These are phyloP conservation scores for Microbotryomycetes sp. DNA, from an alignment of 1,284 basidiomycete species.

Conservation along the genomic window DNA sequence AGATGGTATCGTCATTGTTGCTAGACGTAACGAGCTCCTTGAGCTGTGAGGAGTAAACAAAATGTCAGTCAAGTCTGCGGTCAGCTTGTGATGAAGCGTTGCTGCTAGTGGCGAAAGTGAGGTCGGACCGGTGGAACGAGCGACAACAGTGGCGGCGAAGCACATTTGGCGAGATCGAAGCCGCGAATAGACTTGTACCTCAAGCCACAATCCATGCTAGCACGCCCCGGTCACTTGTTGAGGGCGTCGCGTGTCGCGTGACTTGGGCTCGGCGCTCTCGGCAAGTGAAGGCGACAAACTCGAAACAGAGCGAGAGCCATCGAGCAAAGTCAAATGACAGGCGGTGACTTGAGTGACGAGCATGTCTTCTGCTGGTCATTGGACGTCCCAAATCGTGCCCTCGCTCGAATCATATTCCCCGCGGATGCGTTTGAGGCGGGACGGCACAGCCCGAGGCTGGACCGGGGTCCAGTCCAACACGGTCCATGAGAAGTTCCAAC, in stretches of 20 bases:
- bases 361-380: conserved; percentile 61
- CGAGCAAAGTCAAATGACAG: conserved; percentile 26
- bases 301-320: neutral
- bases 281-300: neutral
- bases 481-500: too few relatives aligned
- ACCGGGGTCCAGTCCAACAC: too few relatives aligned
- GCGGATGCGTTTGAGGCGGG: too few relatives aligned
- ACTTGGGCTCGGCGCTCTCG: conserved; percentile 52
- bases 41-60: too few relatives aligned
- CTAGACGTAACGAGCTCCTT: too few relatives aligned
- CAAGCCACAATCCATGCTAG: conserved; percentile 50
- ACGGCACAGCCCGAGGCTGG: too few relatives aligned
- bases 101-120: neutral
- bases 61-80: too few relatives aligned
- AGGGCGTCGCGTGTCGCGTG: conserved; percentile 49
- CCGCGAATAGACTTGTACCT: conserved; percentile 59
- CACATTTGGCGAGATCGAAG: conserved; percentile 52
- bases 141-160: conserved; percentile 38
- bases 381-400: conserved; percentile 64
- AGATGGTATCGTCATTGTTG: too few relatives aligned
- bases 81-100: too few relatives aligned
- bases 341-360: conserved; percentile 73
- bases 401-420: too few relatives aligned
- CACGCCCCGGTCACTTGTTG: conserved; percentile 51
- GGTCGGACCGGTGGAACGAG: neutral